Base-by-base conservation (phyloP, 2,329 filamentous ascomycete species). In the Arachnomyces sp. region DNA sequence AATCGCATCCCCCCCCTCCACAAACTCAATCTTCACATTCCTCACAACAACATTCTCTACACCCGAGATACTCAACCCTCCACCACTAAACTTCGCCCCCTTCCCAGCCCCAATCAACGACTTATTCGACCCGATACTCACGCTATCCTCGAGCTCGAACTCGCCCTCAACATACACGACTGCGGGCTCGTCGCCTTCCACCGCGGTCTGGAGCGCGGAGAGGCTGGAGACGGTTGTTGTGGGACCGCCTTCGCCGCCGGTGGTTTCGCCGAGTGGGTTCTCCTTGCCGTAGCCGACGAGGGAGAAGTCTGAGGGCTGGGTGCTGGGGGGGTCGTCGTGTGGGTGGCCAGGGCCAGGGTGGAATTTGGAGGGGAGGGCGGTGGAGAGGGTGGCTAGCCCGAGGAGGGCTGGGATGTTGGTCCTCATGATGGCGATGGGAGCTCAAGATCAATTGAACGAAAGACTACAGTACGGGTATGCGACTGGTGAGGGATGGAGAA, bases 61-160 rank as follows among this genome's bases (percentile, higher is more conserved):
- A 8, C 60, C 50, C 25, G 49, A 51, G 11, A 68, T 52, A 13
- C 58, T 57, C 12, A 68, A 48, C 2, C 64, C 64, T 3, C 55
- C 56, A 4, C 59, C 55, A 2, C 56, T 59, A 36, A 68, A 59
- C 5, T 58, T 55, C 2, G 61, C 63, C 1, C 57, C 57, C 1
- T 46, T 46, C 0, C 60, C 60, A 13, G 59, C 51, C 2, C 65
- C 65, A 8, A 68, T 52, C 11, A 68, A 38, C 2, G 68, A 68
- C 33, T 64, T 71, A 49, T 73, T 69, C 39, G 63, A 66, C 15
- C 67, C 67, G 14, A 72, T 52, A 36, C 58, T 60, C 7, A 72
- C 59, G 14, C 67, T 65, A 0, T 61, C 43, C 2, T 64, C 57
- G 0, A 72, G 56, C 14, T 57, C 60, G 53, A 71, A 64, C 5